phyloP scores from a whole-genome alignment of 202 grass and related monocot species.

The Carex arenaria region DNA sequence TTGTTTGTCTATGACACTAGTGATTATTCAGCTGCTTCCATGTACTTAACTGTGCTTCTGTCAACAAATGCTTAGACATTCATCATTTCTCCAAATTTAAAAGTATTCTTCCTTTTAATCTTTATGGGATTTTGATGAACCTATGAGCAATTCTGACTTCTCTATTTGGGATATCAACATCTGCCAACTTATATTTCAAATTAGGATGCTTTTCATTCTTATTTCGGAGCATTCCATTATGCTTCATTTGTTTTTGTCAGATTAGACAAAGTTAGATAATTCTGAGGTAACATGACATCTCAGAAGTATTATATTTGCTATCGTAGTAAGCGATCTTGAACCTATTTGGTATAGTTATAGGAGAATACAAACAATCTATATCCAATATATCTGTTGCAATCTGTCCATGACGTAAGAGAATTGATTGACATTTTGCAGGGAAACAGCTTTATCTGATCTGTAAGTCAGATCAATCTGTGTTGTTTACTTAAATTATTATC shows the following conservation, averaged over 20 bases:
- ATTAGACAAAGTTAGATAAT: neutral
- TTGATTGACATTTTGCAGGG: neutral
- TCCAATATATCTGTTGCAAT: neutral
- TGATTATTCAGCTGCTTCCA: neutral
- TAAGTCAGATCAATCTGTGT: neutral
- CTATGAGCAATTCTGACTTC: neutral
- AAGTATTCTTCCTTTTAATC: neutral
- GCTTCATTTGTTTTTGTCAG: neutral
- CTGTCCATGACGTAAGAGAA: neutral
- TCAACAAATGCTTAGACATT: neutral
- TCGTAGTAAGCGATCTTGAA: neutral
- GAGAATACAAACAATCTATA: neutral
- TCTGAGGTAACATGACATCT: neutral
- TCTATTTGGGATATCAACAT: neutral
- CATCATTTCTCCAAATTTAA: neutral
- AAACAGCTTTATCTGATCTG: neutral
- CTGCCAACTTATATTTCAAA: neutral
- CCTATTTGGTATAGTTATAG: neutral
- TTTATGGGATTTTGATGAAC: neutral
- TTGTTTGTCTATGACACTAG: neutral
- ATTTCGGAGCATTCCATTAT: neutral
- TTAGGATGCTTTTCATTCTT: neutral
- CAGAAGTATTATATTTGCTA: neutral
- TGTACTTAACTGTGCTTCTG: neutral
- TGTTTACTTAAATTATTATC: neutral